Percentiles rank a stretch among this genome's conserved stretches.
Conservation (phyloP, 2,329 filamentous ascomycete genomes). For the Alternaria novae-zelandiae region DNA sequence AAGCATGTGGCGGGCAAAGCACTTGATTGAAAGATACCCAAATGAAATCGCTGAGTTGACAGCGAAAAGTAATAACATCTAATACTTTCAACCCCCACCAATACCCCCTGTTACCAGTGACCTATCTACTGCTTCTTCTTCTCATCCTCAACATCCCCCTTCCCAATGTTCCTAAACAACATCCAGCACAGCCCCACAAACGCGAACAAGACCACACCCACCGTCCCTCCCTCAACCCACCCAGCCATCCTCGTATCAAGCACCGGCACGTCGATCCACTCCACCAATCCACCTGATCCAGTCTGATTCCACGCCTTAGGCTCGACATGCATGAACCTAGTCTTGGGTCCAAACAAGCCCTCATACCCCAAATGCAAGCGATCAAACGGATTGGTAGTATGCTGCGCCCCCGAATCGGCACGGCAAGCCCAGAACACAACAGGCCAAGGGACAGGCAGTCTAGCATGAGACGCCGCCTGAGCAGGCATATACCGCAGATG, state of each 20-base stretch:
- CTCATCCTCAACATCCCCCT: conserved; percentile 1
- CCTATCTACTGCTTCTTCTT: conserved; percentile 29
- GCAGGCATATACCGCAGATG: conserved; percentile 80
- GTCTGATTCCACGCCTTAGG: conserved; percentile 24
- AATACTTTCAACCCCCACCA: neutral
- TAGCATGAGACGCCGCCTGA: conserved; percentile 38
- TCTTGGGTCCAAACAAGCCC: conserved; percentile 74
- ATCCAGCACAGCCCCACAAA: conserved; percentile 55
- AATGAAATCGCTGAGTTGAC: neutral
- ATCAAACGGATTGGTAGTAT: conserved; percentile 83
- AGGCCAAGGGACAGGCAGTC: conserved; percentile 75
- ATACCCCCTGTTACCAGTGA: neutral
- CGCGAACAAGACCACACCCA: conserved; percentile 51
- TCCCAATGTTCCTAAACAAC: conserved; percentile 33
- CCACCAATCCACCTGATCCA: conserved; percentile 24
- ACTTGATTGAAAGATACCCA: conserved; percentile 15
- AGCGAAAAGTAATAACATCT: conserved; percentile 2
- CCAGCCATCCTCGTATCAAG: conserved; percentile 44
- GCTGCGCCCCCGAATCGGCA: conserved; percentile 69
- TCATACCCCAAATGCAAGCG: conserved; percentile 86
- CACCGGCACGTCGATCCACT: conserved; percentile 51
- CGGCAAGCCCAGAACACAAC: conserved; percentile 90
- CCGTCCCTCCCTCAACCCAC: conserved; percentile 53
- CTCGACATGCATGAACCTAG: conserved; percentile 78
- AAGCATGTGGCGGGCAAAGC: neutral